These are phyloP conservation scores for Sherardia arvensis DNA, from an alignment of 257 asterid species.

Conservation along the genomic window DNA sequence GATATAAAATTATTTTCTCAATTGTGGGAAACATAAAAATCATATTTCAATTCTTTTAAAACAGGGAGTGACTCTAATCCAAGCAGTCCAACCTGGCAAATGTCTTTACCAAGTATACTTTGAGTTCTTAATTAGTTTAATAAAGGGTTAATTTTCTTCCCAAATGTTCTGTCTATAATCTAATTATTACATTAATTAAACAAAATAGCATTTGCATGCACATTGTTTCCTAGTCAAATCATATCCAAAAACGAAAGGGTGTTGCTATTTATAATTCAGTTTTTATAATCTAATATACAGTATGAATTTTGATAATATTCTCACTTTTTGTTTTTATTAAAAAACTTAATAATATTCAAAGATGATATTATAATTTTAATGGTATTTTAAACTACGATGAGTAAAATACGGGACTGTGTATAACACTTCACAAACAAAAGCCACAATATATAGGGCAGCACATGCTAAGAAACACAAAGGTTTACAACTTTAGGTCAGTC, in stretches of 20 bases:
- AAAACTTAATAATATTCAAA: too few species aligned
- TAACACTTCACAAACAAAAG: too few species aligned
- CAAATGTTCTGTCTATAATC: background rate
- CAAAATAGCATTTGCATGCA: constrained; percentile 2
- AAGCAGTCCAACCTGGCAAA: background rate
- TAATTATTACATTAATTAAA: background rate
- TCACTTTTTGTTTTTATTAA: too few species aligned
- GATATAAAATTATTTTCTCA: too few species aligned
- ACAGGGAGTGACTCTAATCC: background rate
- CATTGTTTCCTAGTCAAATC: constrained; percentile 8
- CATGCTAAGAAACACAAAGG: constrained; percentile 29
- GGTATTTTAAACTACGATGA: too few species aligned
- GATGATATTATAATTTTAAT: too few species aligned
- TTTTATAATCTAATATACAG: too few species aligned
- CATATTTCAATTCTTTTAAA: too few species aligned
- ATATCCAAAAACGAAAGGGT: constrained; percentile 15
- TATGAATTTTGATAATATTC: too few species aligned
- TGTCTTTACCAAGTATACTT: background rate
- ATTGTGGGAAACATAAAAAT: background rate
- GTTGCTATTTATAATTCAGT: too few species aligned
- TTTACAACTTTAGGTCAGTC: constrained; percentile 36
- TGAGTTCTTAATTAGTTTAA: background rate
- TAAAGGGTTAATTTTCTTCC: background rate
- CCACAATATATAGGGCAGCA: constrained; percentile 26
- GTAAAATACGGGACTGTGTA: too few species aligned